A percentile compares a stretch with the other conserved stretches of the same genome.
These are phyloP conservation scores for Colletotrichum sp. DNA, from an alignment of 2,329 filamentous ascomycete genomes.

Conservation along the genomic window DNA sequence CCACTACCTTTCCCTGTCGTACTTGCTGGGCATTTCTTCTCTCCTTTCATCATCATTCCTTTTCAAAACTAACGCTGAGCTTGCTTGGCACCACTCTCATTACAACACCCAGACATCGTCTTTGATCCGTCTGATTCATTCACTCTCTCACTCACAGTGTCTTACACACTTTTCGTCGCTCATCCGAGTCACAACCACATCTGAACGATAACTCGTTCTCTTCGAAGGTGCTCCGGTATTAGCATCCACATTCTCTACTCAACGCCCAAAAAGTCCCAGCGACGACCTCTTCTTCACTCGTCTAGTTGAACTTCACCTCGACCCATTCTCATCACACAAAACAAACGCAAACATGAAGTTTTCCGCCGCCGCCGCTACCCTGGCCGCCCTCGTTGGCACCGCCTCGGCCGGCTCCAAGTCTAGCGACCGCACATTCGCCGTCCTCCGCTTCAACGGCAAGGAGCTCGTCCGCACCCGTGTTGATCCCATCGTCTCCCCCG, in stretches of 20 bases:
- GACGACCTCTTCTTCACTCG: not conserved
- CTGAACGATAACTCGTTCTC: constrained; percentile 24
- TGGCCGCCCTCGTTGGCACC: constrained; percentile 42
- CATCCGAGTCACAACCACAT: constrained; percentile 24
- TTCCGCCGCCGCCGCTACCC: constrained; percentile 28
- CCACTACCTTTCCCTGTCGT: constrained; percentile 25
- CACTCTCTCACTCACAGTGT: constrained; percentile 21
- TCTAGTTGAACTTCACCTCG: not conserved
- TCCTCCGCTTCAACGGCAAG: constrained; percentile 73
- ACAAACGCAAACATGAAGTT: constrained; percentile 38
- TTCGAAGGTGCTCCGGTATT: constrained; percentile 39
- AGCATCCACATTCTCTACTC: constrained; percentile 26
- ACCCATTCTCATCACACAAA: not conserved
- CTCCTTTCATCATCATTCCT: constrained; percentile 14
- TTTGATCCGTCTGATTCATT: constrained; percentile 33
- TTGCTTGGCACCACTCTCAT: constrained; percentile 42
- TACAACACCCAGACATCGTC: constrained; percentile 28
- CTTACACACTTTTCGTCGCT: constrained; percentile 19
- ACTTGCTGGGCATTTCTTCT: constrained; percentile 21
- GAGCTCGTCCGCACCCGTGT: constrained; percentile 65
- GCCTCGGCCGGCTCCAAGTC: constrained; percentile 43
- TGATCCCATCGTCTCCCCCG: constrained; percentile 73
- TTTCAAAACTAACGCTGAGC: constrained; percentile 19
- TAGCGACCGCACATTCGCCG: constrained; percentile 62
- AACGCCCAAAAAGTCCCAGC: not conserved